Evolutionary conservation across 352 stramenopile genomes (phyloP), one percentile per base, ranked within the genome.

Genomic region (Phytophthora pisi): DNA sequence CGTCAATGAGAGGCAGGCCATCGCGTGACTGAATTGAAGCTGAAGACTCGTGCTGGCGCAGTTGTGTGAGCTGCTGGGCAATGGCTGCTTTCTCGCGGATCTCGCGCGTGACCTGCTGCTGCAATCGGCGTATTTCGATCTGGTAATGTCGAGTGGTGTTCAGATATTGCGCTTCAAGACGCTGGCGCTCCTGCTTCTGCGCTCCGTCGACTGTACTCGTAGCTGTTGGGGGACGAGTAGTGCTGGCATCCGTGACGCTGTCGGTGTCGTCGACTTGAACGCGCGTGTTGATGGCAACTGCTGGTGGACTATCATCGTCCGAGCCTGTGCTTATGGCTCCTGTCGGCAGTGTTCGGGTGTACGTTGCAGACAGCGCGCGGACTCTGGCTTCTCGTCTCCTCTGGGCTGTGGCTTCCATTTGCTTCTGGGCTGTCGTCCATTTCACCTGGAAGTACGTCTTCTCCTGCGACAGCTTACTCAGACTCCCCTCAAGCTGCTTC

Each of bases 121-220:
- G 80, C 18, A 93, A 51, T 3, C 86, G 80, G 45, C 76, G 75
- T 55, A 93, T 89, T 60, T 92, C 82, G 28, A 84, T 88, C 55
- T 92, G 80, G 42, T 79, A 86, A 45, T 93, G 86, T 2, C 77
- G 77, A 34, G 62, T 65, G 2, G 79, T 75, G 36, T 80, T 87
- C 28, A 82, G 53, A 10, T 80, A 76, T 36, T 54, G 52, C 3
- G 57, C 47, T 63, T 66, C 57, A n/a, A 61, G 51, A 1, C 47
- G 52, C 40, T 52, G 61, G 2, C 26, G 53, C 38, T 61, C 57
- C 26, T 60, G 67, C 42, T 53, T 68, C 0, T 58, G 49, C 1
- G 23, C 26, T 3, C 11, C 34, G 23, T 70, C 45, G 5, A 40
- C 38, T 9, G 40, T 43, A 60, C 15, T 59, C 6, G 26, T 43